Evolutionary conservation across 2,329 filamentous ascomycete species (phyloP), one percentile per base, ranked within the genome.

Genomic region (Fusarium azukiicola): DNA sequence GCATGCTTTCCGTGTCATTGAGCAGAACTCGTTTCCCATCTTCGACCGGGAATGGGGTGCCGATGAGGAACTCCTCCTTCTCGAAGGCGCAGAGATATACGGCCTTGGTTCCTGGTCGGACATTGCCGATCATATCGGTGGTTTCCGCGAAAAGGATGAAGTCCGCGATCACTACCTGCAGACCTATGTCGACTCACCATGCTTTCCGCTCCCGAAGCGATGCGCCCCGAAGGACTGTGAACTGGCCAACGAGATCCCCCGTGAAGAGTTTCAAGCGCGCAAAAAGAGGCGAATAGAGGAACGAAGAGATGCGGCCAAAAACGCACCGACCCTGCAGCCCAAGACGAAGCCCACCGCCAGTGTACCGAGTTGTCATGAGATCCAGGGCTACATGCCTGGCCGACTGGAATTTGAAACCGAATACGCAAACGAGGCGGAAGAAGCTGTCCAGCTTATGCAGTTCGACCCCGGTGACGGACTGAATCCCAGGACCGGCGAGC

Each of bases 341-440:
- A 98, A 99, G 87, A 97, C 97, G 82, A 99, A 99, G 85, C 98
- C 98, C 1, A 99, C 97, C 0, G 97, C 97, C 13, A 98, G 96
- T 89, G 97, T 99, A 5, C 98, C 98, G 1, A 95, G 97, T 46
- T 99, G 98, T 86, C 98, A 99, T 89, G 98, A 99, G 87, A 98
- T 99, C 49, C 97, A 99, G 87, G 98, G 98, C 6, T 99, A 98
- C 86, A 99, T 99, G 98, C 98, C 98, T 6, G 98, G 98, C 58
- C 96, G 98, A 52, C 88, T 99, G 79, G 98, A 99, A 84, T 99
- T 99, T 79, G 98, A 99, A 90, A 99, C 96, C 0, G 98, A 99
- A 84, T 98, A 98, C 85, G 96, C 97, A 84, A 99, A 99, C 84
- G 98, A 99, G 84, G 98, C 98, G 2, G 98, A 99, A 88, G 98